Base-by-base conservation (phyloP, 2,329 filamentous ascomycete species). In the Pseudogymnoascus sp. region DNA sequence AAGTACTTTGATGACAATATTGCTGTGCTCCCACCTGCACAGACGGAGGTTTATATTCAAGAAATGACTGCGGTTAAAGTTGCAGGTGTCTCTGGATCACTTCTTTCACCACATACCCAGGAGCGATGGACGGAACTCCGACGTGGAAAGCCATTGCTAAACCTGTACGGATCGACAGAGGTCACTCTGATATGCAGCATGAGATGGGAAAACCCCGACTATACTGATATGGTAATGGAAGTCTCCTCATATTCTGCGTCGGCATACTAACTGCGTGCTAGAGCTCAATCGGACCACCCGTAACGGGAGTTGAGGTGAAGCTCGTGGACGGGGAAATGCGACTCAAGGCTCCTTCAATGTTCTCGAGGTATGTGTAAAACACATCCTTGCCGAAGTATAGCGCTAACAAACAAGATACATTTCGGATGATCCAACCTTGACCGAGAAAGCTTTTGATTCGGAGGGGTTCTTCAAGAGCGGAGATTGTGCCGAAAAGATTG, bases 381-480 rank as follows among this genome's bases (percentile, higher is more conserved):
- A 16, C 5, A 21, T n/a, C 1, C 0, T 14, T 60, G 5, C 2
- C 41, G 31, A 29, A 29, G n/a, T 11, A 62, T 31, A 38, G 45
- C 7, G 37, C 61, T 66, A 62, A 63, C 45, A 16, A 37, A 59
- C 23, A 21, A 49, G 35, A 43, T 43, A 68, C 64, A 63, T 67
- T 66, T 59, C 66, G 23, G 63, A 64, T 26, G 67, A 68, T 61
- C 63, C 65, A 19, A 64, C 61, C 26, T 38, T 59, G 45, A 65
- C 63, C 23, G 60, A 65, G 39, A 65, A 64, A 26, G 67, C 67
- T 45, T 66, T 67, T 33, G 67, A 68, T 60, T 61, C 43, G 2
- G 67, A 68, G 12, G 67, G 67, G n/a, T 68, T 61, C 41, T 68
- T 67, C 61, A 67, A 64, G 64, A 68, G 62, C n/a, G 67, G 67